Percentiles rank a stretch among this genome's conserved stretches.
Conservation (phyloP, 2,329 filamentous ascomycete species). For the Colletotrichum lindemuthianum region DNA sequence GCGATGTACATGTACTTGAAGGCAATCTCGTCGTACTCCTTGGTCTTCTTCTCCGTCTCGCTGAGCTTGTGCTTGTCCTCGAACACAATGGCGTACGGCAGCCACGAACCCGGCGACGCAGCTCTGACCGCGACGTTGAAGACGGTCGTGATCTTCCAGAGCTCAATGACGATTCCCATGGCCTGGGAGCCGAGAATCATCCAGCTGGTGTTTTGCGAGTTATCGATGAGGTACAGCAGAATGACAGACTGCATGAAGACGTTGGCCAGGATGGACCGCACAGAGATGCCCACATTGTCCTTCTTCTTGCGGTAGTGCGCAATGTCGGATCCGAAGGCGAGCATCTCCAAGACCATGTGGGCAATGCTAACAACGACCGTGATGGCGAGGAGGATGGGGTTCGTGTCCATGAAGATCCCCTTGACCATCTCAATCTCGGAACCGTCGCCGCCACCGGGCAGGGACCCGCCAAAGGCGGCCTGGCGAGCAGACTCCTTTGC, state of each 20-base stretch:
- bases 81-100: constrained; percentile 85
- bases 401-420: constrained; percentile 92
- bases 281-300: constrained; percentile 95
- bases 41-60: constrained; percentile 96
- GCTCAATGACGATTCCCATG: constrained; percentile 75
- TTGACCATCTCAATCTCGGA: constrained; percentile 98
- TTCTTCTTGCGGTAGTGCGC: constrained; percentile 99
- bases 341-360: constrained; percentile 94
- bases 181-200: constrained; percentile 97
- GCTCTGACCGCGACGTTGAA: constrained; percentile 87
- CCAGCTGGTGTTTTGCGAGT: constrained; percentile 97
- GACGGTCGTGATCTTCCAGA: constrained; percentile 96
- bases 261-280: constrained; percentile 95
- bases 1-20: constrained; percentile 97
- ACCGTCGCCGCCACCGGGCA: constrained; percentile 85
- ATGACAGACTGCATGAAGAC: constrained; percentile 98
- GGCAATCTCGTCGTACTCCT: constrained; percentile 97
- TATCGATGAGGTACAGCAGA: constrained; percentile 96
- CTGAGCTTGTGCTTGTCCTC: constrained; percentile 97
- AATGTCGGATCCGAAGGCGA: constrained; percentile 98
- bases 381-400: constrained; percentile 86
- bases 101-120: constrained; percentile 71
- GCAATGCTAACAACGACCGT: constrained; percentile 87
- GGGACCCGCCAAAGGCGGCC: constrained; percentile 76
- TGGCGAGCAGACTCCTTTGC: constrained; percentile 84